These are phyloP conservation scores for Jaltomata sinuosa DNA, from an alignment of 257 asterid species.

Conservation along the genomic window DNA sequence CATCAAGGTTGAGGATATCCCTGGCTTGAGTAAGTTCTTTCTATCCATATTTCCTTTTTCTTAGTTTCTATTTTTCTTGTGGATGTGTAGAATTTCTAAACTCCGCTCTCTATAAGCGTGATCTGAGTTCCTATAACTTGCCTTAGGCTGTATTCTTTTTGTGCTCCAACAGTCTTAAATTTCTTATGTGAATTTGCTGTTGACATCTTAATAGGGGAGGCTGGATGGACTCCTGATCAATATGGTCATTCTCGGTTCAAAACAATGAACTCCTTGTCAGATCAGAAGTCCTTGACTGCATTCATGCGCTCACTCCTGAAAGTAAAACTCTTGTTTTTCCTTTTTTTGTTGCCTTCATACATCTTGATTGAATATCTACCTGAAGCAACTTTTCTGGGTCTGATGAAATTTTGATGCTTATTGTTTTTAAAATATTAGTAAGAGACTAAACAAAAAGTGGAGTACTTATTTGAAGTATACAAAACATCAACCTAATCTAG, in stretches of 20 bases:
- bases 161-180: neutral
- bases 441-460: neutral
- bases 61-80: neutral
- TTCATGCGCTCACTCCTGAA: slow-evolving; percentile 91
- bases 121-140: neutral
- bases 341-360: neutral
- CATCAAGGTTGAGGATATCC: slow-evolving; percentile 81
- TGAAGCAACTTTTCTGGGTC: neutral
- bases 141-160: neutral
- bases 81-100: neutral
- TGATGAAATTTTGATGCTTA: neutral
- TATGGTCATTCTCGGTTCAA: slow-evolving; percentile 87
- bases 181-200: slow-evolving; percentile 19
- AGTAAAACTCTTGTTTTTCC: slow-evolving; percentile 26
- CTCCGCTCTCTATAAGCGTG: neutral
- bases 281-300: slow-evolving; percentile 76
- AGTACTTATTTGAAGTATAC: neutral
- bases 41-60: neutral
- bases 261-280: slow-evolving; percentile 48
- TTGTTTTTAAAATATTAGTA: neutral
- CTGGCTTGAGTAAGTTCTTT: slow-evolving; percentile 83
- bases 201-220: slow-evolving; percentile 56
- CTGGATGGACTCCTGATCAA: slow-evolving; percentile 97
- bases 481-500: neutral
- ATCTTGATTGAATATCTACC: neutral